Evolutionary conservation across 2,329 filamentous ascomycete species (phyloP).

Genomic region (Ophioceras dolichostomum): DNA sequence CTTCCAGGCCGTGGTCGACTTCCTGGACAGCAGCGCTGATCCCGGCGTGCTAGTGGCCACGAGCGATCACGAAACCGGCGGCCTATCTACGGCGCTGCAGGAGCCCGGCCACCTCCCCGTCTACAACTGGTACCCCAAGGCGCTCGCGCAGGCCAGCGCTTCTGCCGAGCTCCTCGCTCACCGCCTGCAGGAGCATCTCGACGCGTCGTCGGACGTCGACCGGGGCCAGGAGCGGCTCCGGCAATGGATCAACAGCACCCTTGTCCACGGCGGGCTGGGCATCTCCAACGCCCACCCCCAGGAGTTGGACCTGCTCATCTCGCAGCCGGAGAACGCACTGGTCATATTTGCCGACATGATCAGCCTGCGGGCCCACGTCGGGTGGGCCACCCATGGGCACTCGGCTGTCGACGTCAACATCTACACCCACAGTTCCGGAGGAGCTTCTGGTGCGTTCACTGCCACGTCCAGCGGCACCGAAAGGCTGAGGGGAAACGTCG

Average conservation of each 20-base stretch:
- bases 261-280: constrained; percentile 62
- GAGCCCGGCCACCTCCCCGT: constrained; percentile 38
- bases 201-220: constrained; percentile 5
- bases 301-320: constrained; percentile 57
- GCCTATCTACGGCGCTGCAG: constrained; percentile 64
- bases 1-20: constrained; percentile 73
- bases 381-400: constrained; percentile 92
- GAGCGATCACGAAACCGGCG: constrained; percentile 93
- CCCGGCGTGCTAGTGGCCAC: constrained; percentile 79
- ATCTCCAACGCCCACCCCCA: constrained; percentile 59
- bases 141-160: constrained; percentile 64
- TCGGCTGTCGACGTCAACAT: constrained; percentile 93
- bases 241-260: constrained; percentile 53
- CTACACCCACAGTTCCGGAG: constrained; percentile 80
- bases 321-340: constrained; percentile 39
- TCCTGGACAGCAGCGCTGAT: constrained; percentile 60
- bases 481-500: constrained; percentile 69
- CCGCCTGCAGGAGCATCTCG: constrained; percentile 49
- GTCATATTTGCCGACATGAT: constrained; percentile 70
- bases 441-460: too few relatives aligned
- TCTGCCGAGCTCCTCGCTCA: constrained; percentile 60
- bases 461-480: constrained; percentile 49
- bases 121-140: constrained; percentile 69
- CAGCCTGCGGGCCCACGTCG: constrained; percentile 75
- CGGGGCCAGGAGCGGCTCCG: constrained; percentile 21